Evolutionary conservation across 2,329 filamentous ascomycete genomes (phyloP).

Genomic region (Nemania diffusa): DNA sequence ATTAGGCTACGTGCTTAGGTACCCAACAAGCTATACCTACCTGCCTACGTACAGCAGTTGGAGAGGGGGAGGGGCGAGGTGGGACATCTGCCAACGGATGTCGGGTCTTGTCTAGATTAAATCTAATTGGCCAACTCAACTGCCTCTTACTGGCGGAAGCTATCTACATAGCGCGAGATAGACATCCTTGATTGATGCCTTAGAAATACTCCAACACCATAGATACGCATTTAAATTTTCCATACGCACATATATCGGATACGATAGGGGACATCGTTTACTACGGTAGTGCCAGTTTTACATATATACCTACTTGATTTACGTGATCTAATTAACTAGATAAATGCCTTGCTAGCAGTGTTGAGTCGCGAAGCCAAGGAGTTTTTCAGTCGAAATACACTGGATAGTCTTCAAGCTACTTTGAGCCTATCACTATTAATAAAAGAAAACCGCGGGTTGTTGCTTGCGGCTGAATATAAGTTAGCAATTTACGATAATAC

Average conservation of each 20-base stretch:
- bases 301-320: no score
- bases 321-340: no score
- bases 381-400: no score
- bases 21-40: background rate
- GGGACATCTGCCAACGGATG: constrained; percentile 7
- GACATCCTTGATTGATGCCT: background rate
- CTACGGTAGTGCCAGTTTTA: no score
- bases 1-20: background rate
- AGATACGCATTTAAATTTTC: background rate
- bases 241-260: background rate
- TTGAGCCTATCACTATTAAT: no score
- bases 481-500: no score
- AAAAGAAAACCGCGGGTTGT: no score
- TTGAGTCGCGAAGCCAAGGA: no score
- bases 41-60: background rate
- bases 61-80: constrained; percentile 4
- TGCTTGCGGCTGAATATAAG: no score
- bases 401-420: no score
- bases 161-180: background rate
- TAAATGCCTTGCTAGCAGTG: no score
- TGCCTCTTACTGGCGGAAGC: background rate
- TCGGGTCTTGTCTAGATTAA: background rate
- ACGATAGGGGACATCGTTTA: background rate
- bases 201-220: background rate
- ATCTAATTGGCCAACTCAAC: background rate